These are phyloP conservation scores for Pseudopediastrum boryanum DNA, from an alignment of 139 green algal species.

Conservation along the genomic window DNA sequence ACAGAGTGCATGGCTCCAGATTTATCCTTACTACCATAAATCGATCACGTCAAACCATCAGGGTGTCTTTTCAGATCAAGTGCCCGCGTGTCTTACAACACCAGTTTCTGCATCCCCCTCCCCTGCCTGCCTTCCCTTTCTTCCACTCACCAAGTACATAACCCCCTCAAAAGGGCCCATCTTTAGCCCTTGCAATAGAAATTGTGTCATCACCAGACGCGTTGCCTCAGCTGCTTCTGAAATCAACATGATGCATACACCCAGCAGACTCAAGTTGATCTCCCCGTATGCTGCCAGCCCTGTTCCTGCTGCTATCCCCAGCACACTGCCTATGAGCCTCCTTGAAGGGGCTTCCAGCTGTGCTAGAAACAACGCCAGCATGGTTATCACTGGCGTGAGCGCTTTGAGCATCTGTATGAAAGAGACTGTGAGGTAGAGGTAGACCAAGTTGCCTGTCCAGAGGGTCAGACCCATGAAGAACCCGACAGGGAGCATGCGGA, in stretches of 20 bases:
- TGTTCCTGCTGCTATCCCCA: constrained; percentile 73
- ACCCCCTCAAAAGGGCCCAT: constrained; percentile 93
- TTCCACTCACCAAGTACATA: constrained; percentile 67
- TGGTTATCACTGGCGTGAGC: constrained; percentile 91
- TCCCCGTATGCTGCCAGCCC: constrained; percentile 75
- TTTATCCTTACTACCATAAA: too few relatives aligned
- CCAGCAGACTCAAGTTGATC: constrained; percentile 25
- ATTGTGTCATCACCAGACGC: constrained; percentile 88
- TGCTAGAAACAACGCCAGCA: constrained; percentile 81
- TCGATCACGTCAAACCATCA: too few relatives aligned
- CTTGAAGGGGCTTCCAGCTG: constrained; percentile 72
- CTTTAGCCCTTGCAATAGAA: constrained; percentile 81
- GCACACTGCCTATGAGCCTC: constrained; percentile 25
- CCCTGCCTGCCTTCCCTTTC: not conserved
- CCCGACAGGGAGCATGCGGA: constrained; percentile 86
- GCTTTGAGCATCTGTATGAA: constrained; percentile 90
- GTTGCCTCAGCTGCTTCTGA: constrained; percentile 76
- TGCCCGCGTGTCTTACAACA: too few relatives aligned
- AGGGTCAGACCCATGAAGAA: constrained; percentile 89
- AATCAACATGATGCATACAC: constrained; percentile 67
- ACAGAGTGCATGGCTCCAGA: too few relatives aligned
- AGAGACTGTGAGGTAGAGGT: constrained; percentile 95
- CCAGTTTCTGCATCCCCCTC: not conserved
- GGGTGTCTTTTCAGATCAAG: too few relatives aligned
- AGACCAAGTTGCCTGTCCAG: constrained; percentile 94